A percentile compares a stretch with the other conserved stretches of the same genome.
Evolutionary conservation across 805 yeast species (phyloP).

Genomic region (Candida tammaniensis): DNA sequence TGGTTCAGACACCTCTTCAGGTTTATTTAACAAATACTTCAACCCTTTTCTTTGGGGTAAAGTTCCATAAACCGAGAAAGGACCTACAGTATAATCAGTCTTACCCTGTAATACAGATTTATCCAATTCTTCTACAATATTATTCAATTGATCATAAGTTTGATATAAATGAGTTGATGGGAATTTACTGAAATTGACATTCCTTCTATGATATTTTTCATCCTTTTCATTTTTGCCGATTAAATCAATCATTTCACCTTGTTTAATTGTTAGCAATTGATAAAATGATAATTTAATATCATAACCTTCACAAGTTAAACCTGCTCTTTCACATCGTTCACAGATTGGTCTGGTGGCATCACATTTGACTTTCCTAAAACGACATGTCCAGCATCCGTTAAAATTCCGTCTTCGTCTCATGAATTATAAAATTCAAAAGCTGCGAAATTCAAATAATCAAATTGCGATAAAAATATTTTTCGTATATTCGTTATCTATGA

Average conservation of each 20-base stretch:
- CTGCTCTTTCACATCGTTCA: conserved; percentile 44
- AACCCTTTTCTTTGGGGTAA: background rate
- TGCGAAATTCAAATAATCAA: no score
- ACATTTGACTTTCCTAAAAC: conserved; percentile 52
- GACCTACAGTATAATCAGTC: conserved; percentile 18
- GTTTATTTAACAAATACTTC: background rate
- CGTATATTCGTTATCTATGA: no score
- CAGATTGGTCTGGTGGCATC: conserved; percentile 48
- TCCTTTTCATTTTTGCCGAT: conserved; percentile 17
- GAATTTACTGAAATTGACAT: conserved; percentile 42
- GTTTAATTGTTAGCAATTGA: conserved; percentile 32
- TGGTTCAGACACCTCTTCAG: background rate
- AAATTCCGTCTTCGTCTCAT: conserved; percentile 36
- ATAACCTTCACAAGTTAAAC: conserved; percentile 48
- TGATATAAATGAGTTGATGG: conserved; percentile 32
- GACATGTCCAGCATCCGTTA: conserved; percentile 57
- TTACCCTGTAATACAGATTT: conserved; percentile 8
- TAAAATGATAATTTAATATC: conserved; percentile 48
- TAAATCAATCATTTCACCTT: conserved; percentile 17
- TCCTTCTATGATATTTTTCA: conserved; percentile 43
- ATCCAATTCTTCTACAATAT: conserved; percentile 33
- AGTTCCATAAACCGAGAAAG: conserved; percentile 20
- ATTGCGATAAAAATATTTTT: background rate
- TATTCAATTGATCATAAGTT: conserved; percentile 38
- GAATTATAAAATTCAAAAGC: background rate